phyloP scores from a whole-genome alignment of 371 early-diverging fungal genomes.

The Nosema bombycis region DNA sequence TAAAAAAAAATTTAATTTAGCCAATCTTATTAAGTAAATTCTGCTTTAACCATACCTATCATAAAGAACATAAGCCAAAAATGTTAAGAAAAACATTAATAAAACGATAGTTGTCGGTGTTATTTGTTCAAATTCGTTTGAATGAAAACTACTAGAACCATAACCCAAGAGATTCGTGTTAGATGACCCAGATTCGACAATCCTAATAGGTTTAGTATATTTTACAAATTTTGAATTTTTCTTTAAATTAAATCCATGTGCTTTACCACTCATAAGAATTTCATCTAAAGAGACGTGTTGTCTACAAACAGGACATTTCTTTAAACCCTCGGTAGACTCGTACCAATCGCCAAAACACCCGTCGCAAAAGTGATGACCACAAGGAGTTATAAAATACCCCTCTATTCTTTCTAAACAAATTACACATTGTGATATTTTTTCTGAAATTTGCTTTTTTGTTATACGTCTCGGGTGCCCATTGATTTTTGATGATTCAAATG shows the following conservation, averaged over 20 bases:
- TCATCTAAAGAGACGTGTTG: slow-evolving; percentile 2
- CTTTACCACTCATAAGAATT: neutral
- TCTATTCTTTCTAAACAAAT: slow-evolving; percentile 2
- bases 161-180: neutral
- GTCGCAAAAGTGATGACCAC: slow-evolving; percentile 15
- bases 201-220: slow-evolving; percentile 10
- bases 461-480: neutral
- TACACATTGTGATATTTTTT: neutral
- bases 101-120: neutral
- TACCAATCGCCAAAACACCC: slow-evolving; percentile 10
- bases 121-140: neutral
- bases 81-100: neutral
- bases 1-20: no score
- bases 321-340: neutral
- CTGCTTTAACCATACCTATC: neutral
- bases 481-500: neutral
- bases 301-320: slow-evolving; percentile 20
- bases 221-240: neutral
- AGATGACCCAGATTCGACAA: neutral
- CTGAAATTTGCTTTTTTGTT: neutral
- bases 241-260: neutral
- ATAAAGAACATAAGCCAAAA: neutral
- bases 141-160: neutral
- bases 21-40: no score
- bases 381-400: neutral